Base-by-base conservation (phyloP, 2,329 filamentous ascomycete species). In the Zelopaecilomyces penicillatus region DNA sequence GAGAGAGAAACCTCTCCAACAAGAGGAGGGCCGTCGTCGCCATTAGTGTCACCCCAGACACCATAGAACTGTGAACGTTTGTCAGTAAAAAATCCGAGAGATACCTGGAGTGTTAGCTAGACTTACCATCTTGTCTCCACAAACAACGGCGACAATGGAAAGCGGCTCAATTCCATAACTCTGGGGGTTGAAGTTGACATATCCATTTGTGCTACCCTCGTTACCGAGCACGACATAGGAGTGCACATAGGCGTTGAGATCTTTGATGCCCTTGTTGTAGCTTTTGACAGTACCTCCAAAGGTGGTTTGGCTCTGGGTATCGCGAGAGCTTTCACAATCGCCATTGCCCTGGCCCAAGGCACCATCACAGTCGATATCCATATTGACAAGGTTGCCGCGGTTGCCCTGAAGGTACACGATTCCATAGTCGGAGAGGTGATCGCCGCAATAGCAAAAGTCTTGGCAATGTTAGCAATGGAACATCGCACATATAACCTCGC, bases 1-100 rank as follows among this genome's bases (percentile, higher is more conserved):
- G 73, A 68, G 43, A 80, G 67, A 2, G 72, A 73, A 0, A 71
- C 67, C 49, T 80, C 76, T 11, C 76, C 75, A 0, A 73, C 67
- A 31, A 70, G 54, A 5, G 69, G 61, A 9, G 57, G 51, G 4
- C 67, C 64, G 39, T 70, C 66, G 29, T 67, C 72, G 10, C 74
- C 76, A 46, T 80, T 79, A 8, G 68, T 72, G 53, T 80, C 75
- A 10, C 74, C 76, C 75, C 74, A 80, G 38, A 80, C 60, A 3
- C 74, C 75, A 52, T 79, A 80, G 44, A 68, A 64, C 67, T 72
- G 39, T 1, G 6, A 37, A 1, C 10, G 30, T 6, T 6, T 6
- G 4, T 9, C 2, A 11, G 10, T 26, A 31, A 10, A 9, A 9
- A 6, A 31, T 7, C 26, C 10, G 5, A 35, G 6, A 27, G n/a